phyloP scores from a whole-genome alignment of 1,139 yeast genomes.

The Debaryomycetaceae sp. region DNA sequence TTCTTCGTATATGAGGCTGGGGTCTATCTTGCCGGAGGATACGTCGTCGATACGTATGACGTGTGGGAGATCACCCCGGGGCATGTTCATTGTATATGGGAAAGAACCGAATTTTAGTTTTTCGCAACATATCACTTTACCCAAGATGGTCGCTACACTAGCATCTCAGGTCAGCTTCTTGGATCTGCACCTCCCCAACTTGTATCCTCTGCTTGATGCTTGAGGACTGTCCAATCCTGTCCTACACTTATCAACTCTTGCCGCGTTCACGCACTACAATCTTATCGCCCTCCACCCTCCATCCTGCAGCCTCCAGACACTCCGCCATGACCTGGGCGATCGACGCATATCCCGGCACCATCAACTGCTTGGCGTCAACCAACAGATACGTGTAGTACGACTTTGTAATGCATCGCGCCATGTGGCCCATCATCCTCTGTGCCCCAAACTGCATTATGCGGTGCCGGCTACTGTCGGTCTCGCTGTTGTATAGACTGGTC shows the following conservation, averaged over 20 bases:
- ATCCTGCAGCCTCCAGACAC: not conserved
- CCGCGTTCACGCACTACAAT: not conserved
- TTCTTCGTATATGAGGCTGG: constrained; percentile 26
- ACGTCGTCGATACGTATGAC: constrained; percentile 36
- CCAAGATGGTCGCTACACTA: too few species aligned
- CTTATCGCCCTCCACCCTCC: not conserved
- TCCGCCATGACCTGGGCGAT: not conserved
- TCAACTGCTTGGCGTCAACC: constrained; percentile 10
- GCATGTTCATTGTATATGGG: not conserved
- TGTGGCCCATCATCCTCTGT: constrained; percentile 14
- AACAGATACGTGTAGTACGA: constrained; percentile 26
- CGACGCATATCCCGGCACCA: constrained; percentile 22
- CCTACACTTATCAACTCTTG: too few species aligned
- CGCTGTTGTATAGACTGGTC: constrained; percentile 24
- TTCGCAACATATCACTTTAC: too few species aligned
- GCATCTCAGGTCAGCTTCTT: too few species aligned
- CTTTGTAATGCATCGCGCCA: constrained; percentile 18
- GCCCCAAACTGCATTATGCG: constrained; percentile 35
- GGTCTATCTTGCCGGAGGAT: constrained; percentile 32
- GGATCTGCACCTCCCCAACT: too few species aligned
- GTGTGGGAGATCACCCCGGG: constrained; percentile 20
- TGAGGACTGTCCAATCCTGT: not conserved
- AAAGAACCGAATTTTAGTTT: too few species aligned
- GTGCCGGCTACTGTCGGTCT: constrained; percentile 16
- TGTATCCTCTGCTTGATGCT: not conserved